Evolutionary conservation across 805 yeast genomes (phyloP), one percentile per base, ranked within the genome.

Genomic region (Cyberlindnera maritima): DNA sequence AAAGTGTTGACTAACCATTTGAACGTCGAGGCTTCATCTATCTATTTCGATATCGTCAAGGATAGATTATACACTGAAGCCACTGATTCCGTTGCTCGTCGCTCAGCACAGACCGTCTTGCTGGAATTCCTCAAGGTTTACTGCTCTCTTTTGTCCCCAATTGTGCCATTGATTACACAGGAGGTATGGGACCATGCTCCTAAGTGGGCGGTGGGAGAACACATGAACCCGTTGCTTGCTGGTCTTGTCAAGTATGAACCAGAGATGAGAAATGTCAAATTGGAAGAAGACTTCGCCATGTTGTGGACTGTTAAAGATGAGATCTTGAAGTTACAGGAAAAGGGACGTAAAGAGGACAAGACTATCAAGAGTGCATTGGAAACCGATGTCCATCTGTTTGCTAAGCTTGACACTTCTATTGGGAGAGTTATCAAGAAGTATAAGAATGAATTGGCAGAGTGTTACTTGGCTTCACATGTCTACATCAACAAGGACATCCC

Each of bases 31-130:
- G 72, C 91, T 46, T 89, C 97, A 18, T 80, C 97, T 0, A 70
- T 84, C 26, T 94, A 92, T 65, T 90, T 94, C 65, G 96, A 89
- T 59, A 75, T 88, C 25, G 79, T 85, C 34, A 94, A 94, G 60
- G 98, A 94, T 60, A 71, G 85, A 41, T 71, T 94, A 15, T 94
- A 94, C 63, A 85, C 96, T 0, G 94, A 87, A 50, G 52, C 64
- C 0, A 42, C 57, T 1, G 63, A 66, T 25, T 77, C 85, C 0
- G 36, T 60, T 2, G 70, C 76, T 15, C 75, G 96, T 47, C 69
- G 77, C 44, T 69, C 81, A 2, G 71, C 71, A 0, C 92, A 86
- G 63, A 81, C 86, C 3, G 92, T 85, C 0, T 69, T 94, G 42
- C 60, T 64, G 26, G 75, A 81, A 52, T 70, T 88, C 13, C 67